phyloP scores from a whole-genome alignment of 495 filamentous ascomycete genomes.

The Aspergillus campestris region DNA sequence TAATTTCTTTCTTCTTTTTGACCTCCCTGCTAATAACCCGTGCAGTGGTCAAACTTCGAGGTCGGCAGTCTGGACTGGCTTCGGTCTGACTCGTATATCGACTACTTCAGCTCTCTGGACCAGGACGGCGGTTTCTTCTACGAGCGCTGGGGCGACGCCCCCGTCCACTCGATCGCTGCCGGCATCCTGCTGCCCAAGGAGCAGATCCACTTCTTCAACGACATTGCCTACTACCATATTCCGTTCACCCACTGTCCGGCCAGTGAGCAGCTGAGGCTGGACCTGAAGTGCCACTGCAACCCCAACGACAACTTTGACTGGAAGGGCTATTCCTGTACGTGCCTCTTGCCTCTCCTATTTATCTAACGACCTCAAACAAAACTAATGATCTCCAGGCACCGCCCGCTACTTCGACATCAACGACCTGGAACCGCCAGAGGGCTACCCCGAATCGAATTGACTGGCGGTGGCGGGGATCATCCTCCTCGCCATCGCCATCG shows the following conservation, averaged over 20 bases:
- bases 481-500: conserved; percentile 8
- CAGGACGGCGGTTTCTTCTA: conserved; percentile 87
- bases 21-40: conserved; percentile 2
- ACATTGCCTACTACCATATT: conserved; percentile 98
- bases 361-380: conserved; percentile 1
- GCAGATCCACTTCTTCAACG: conserved; percentile 96
- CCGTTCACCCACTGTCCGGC: conserved; percentile 97
- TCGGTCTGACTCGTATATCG: conserved; percentile 66
- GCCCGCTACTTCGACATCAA: conserved; percentile 76
- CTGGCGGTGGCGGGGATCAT: conserved; percentile 16
- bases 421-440: conserved; percentile 67
- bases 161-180: conserved; percentile 91
- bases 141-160: conserved; percentile 86
- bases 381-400: conserved; percentile 48
- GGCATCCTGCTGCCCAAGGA: conserved; percentile 78
- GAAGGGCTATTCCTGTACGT: conserved; percentile 92
- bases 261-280: conserved; percentile 66
- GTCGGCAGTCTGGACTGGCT: conserved; percentile 80
- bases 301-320: conserved; percentile 97
- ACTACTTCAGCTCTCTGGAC: conserved; percentile 75
- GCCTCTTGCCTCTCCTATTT: not conserved
- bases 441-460: conserved; percentile 62
- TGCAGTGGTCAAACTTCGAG: conserved; percentile 88
- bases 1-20: not conserved
- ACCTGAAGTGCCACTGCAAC: conserved; percentile 88